A percentile compares a stretch with the other conserved stretches of the same genome.
Conservation (phyloP, 2,329 filamentous ascomycete species). For the Aspergillus pseudonomiae region DNA sequence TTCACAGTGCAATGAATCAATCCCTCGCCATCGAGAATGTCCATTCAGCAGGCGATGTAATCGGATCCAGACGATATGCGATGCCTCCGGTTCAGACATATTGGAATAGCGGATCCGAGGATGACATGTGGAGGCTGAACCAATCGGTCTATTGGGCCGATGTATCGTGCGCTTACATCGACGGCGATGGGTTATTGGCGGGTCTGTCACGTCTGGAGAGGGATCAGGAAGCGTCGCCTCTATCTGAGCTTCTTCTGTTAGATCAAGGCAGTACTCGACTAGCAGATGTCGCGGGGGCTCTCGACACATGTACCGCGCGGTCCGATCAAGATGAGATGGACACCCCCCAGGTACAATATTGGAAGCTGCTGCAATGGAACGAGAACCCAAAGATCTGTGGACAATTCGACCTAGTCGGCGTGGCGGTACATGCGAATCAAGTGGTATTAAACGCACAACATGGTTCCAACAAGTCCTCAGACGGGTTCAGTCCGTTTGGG, state of each 20-base stretch:
- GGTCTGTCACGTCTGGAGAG: background rate
- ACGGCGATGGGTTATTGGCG: background rate
- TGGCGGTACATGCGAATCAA: background rate
- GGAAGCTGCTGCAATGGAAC: constrained; percentile 1
- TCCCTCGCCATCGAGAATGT: background rate
- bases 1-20: background rate
- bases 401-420: constrained; percentile 2
- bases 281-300: background rate
- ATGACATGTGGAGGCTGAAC: constrained; percentile 9
- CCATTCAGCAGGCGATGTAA: background rate
- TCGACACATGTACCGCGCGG: background rate
- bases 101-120: constrained; percentile 6
- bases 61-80: constrained; percentile 6
- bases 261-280: no score
- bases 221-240: background rate
- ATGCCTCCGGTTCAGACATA: constrained; percentile 11
- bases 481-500: constrained; percentile 9
- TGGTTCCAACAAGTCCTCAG: background rate
- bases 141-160: constrained; percentile 13
- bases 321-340: background rate
- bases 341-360: background rate
- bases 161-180: constrained; percentile 4
- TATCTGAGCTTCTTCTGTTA: background rate
- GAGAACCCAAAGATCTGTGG: background rate
- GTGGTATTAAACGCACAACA: background rate